These are phyloP conservation scores for Ophiosphaerella korrae DNA, from an alignment of 2,329 filamentous ascomycete species.

Conservation along the genomic window DNA sequence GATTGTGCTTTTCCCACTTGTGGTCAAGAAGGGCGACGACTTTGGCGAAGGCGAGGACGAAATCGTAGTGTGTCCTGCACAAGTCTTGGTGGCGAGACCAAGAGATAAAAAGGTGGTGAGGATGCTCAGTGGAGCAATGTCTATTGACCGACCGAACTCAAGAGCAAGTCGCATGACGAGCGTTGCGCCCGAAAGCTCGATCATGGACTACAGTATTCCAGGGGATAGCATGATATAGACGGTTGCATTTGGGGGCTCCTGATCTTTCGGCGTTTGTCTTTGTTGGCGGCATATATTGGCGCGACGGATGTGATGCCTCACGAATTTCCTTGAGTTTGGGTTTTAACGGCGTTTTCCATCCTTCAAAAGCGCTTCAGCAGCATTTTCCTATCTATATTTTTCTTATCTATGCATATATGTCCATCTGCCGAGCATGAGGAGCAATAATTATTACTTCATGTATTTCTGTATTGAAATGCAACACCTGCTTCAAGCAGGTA, in stretches of 20 bases:
- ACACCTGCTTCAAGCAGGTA: too few relatives aligned
- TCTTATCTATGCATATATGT: neutral
- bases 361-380: neutral
- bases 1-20: constrained; percentile 91
- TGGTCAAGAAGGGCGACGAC: constrained; percentile 95
- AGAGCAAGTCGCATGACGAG: constrained; percentile 33
- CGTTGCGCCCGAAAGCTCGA: constrained; percentile 38
- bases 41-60: constrained; percentile 86
- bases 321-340: constrained; percentile 16
- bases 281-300: constrained; percentile 11
- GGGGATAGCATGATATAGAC: constrained; percentile 36
- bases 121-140: constrained; percentile 57
- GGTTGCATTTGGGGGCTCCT: constrained; percentile 12
- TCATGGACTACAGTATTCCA: constrained; percentile 41
- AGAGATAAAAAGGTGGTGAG: constrained; percentile 56
- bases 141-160: constrained; percentile 44
- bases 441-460: neutral
- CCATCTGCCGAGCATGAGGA: neutral
- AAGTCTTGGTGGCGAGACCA: constrained; percentile 75
- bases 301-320: constrained; percentile 16
- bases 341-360: constrained; percentile 4
- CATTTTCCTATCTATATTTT: neutral
- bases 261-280: constrained; percentile 8
- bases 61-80: constrained; percentile 92
- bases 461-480: neutral